Percentiles rank a stretch among this genome's conserved stretches.
Evolutionary conservation across 257 asterid species (phyloP).

Genomic region (Lavandula angustifolia): DNA sequence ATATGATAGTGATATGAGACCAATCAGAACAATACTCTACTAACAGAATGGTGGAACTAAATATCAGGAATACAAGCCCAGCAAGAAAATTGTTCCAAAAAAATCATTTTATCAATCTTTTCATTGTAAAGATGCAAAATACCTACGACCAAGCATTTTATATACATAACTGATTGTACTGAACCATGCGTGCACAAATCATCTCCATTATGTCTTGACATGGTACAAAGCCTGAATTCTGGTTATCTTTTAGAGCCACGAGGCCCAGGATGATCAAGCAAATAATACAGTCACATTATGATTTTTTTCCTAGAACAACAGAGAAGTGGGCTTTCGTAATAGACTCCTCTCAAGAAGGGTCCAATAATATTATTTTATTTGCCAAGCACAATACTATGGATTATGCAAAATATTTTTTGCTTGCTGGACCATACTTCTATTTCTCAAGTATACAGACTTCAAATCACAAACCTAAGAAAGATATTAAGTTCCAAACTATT

Average conservation of each 20-base stretch:
- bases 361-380: neutral
- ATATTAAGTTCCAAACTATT: neutral
- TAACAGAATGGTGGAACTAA: neutral
- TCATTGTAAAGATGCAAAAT: neutral
- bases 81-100: neutral
- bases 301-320: conserved; percentile 11
- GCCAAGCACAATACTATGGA: conserved; percentile 4
- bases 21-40: neutral
- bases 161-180: neutral
- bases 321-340: neutral
- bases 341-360: conserved; percentile 6
- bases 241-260: neutral
- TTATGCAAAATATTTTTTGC: neutral
- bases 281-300: neutral
- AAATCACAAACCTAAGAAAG: conserved; percentile 13
- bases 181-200: neutral
- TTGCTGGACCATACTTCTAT: neutral
- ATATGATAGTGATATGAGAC: neutral
- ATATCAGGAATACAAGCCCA: neutral
- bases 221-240: neutral
- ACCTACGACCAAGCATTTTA: neutral
- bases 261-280: neutral
- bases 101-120: neutral
- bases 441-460: conserved; percentile 10
- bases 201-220: neutral